These are phyloP conservation scores for Elsinoe australis DNA, from an alignment of 2,329 filamentous ascomycete species.

Conservation along the genomic window DNA sequence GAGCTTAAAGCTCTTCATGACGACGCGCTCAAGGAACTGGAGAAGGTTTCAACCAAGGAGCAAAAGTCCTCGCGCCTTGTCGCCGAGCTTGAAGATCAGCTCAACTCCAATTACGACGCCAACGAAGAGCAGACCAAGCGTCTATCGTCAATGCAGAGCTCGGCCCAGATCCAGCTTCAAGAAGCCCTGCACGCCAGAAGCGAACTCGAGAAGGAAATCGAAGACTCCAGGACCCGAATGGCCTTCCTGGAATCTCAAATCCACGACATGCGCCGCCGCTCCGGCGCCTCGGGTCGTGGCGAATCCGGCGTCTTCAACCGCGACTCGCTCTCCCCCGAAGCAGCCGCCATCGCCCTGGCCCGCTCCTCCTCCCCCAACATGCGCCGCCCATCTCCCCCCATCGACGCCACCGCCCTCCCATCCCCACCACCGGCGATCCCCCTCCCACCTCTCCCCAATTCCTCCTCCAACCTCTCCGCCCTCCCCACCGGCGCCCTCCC, in stretches of 20 bases:
- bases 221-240: constrained; percentile 71
- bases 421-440: constrained; percentile 93
- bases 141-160: constrained; percentile 58
- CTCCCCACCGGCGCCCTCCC: constrained; percentile 31
- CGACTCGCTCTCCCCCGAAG: constrained; percentile 40
- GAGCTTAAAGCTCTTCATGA: constrained; percentile 45
- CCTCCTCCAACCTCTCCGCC: constrained; percentile 21
- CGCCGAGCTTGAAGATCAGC: constrained; percentile 92
- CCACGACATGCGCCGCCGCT: constrained; percentile 41
- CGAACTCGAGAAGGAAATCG: constrained; percentile 54
- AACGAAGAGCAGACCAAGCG: constrained; percentile 79
- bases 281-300: constrained; percentile 26
- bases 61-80: constrained; percentile 88
- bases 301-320: constrained; percentile 32
- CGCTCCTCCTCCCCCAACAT: constrained; percentile 36
- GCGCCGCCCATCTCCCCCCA: constrained; percentile 44
- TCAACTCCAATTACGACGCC: constrained; percentile 90
- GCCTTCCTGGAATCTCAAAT: constrained; percentile 65
- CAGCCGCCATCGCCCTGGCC: constrained; percentile 37
- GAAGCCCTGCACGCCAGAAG: constrained; percentile 35
- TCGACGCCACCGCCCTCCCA: constrained; percentile 73
- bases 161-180: constrained; percentile 38
- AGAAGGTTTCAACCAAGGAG: constrained; percentile 56
- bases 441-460: constrained; percentile 76
- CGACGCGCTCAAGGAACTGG: constrained; percentile 50